These are phyloP conservation scores for Scutellaria barbata DNA, from an alignment of 257 asterid genomes.

Conservation along the genomic window DNA sequence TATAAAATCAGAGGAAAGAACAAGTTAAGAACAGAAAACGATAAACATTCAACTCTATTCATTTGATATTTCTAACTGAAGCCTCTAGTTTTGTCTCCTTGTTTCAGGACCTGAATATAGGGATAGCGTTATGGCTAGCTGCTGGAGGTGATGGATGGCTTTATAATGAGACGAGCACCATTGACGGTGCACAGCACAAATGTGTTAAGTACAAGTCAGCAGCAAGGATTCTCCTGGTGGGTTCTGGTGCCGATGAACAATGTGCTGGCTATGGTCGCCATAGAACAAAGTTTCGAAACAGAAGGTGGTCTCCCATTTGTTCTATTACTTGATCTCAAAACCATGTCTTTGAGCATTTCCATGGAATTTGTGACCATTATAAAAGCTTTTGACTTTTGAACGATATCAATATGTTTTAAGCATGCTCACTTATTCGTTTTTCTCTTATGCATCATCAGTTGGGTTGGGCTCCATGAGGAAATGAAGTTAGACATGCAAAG, in stretches of 20 bases:
- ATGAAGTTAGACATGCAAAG: slow-evolving; percentile 95
- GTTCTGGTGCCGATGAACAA: slow-evolving; percentile 98
- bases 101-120: slow-evolving; percentile 90
- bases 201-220: slow-evolving; percentile 64
- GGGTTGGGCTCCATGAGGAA: slow-evolving; percentile 90
- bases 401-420: not conserved
- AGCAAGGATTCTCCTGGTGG: slow-evolving; percentile 85
- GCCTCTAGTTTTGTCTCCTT: slow-evolving; percentile 10
- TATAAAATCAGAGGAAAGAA: not conserved
- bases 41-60: not conserved
- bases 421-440: not conserved
- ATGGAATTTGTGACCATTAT: not conserved
- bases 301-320: slow-evolving; percentile 53
- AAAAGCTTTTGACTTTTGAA: not conserved
- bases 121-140: slow-evolving; percentile 93
- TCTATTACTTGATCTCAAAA: not conserved
- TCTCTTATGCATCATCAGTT: slow-evolving; percentile 47
- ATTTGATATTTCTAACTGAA: not conserved
- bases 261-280: slow-evolving; percentile 99
- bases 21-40: not conserved
- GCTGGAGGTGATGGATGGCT: slow-evolving; percentile 89
- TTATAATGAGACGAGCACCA: slow-evolving; percentile 43
- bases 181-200: slow-evolving; percentile 29
- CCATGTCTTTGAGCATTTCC: not conserved
- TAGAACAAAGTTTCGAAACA: slow-evolving; percentile 78